Evolutionary conservation across 148 eudicot genomes (phyloP), one percentile per base, ranked within the genome.

Genomic region (Tetragonia tetragonoides): DNA sequence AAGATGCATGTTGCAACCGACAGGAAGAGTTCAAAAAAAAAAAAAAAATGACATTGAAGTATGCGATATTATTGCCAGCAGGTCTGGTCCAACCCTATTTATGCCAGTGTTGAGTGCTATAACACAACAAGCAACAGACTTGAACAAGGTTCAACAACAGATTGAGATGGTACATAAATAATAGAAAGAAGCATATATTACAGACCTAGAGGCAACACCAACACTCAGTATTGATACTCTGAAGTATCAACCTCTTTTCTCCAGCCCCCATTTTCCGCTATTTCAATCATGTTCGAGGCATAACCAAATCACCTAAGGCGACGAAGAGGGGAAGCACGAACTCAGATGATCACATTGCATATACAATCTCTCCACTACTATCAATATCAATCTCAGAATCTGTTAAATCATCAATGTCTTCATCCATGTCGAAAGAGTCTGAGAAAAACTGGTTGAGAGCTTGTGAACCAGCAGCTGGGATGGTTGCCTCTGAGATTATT

Each of bases 351-450:
- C 90, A 93, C 84, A 95, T 87, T 41, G 99, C 99, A 78, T 87
- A 95, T 66, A 95, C 87, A 28, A 93, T 84, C 86, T 95, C 99
- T 44, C 99, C 99, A 64, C 97, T 95, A 83, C 99, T 93, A 78
- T 95, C 97, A 20, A 90, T 77, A 75, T 95, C 99, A 21, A 95
- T 78, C 77, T 95, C 99, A 7, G 97, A 93, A 80, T 95, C 97
- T 11, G 88, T 78, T 63, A 91, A 74, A 84, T 91, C 96, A n/a
- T 95, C 97, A 84, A 90, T 81, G 82, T 88, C 90, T 67, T 93
- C 97, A 64, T 88, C 90, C 90, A 90, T 82, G 84, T 93, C 94
- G 65, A 91, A 61, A 14, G 78, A 61, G 53, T 78, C 86, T 21
- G 86, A 63, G 24, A 86, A 63, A 60, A 86, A 83, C 70, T 63